Conservation (phyloP, 306 rosid species). For the Quercus parvula region DNA sequence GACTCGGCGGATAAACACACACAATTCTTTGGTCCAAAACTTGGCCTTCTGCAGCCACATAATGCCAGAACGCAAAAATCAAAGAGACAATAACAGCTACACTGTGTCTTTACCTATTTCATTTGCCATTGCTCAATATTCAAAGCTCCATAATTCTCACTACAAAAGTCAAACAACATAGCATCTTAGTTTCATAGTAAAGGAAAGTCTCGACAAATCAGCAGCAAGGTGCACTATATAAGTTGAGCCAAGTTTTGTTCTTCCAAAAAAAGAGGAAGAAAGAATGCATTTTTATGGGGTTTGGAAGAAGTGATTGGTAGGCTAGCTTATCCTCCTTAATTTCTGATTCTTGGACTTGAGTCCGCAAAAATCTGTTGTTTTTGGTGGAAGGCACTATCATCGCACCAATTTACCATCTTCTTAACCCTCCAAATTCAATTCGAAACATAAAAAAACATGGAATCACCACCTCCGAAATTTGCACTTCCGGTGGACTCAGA, state of each 20-base stretch:
- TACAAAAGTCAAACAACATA: neutral
- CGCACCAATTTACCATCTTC: too few species aligned
- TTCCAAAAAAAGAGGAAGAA: neutral
- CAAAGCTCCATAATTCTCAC: neutral
- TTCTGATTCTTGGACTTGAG: too few species aligned
- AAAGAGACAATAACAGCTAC: neutral
- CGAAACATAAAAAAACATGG: constrained; percentile 12
- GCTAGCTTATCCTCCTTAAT: too few species aligned
- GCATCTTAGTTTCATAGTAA: neutral
- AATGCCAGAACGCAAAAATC: constrained; percentile 8
- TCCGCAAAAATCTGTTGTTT: too few species aligned
- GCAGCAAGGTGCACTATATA: neutral
- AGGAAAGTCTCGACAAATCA: neutral
- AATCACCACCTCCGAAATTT: constrained; percentile 34
- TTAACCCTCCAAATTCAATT: neutral
- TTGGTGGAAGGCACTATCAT: too few species aligned
- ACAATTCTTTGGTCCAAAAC: neutral
- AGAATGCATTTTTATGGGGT: too few species aligned
- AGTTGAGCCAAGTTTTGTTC: neutral
- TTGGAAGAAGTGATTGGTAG: neutral
- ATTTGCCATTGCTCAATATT: neutral
- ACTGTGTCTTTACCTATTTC: neutral
- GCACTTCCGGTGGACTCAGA: constrained; percentile 76
- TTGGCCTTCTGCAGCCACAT: constrained; percentile 17
- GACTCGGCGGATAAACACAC: constrained; percentile 12